Evolutionary conservation across 129 eudicot genomes (phyloP).

Genomic region (Chrysanthemum makinoi): DNA sequence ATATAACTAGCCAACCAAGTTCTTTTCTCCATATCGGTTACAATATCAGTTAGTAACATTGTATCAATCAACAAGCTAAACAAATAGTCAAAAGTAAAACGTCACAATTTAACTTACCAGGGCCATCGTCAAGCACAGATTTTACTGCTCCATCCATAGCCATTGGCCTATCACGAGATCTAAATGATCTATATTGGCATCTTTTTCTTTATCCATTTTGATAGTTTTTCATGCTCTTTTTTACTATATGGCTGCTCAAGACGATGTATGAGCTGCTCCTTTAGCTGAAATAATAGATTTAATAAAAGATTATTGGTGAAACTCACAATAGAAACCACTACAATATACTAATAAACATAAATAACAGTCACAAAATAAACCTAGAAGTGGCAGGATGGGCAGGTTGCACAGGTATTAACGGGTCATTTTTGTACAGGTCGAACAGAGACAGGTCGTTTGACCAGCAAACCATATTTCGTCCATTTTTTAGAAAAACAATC

Average conservation of each 20-base stretch:
- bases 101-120: slow-evolving; percentile 23
- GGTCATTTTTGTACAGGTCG: background rate
- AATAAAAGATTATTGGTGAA: background rate
- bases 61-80: background rate
- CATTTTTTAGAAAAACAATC: background rate
- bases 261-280: slow-evolving; percentile 20
- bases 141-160: slow-evolving; percentile 18
- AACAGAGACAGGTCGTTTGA: background rate
- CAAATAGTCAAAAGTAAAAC: background rate
- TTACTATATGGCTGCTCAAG: slow-evolving; percentile 35
- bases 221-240: slow-evolving; percentile 37
- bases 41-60: no score
- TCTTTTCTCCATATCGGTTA: no score
- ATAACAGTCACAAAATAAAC: no score
- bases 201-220: slow-evolving; percentile 4
- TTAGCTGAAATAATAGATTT: slow-evolving; percentile 16
- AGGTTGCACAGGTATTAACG: background rate
- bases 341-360: no score
- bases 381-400: background rate
- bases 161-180: slow-evolving; percentile 35
- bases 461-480: background rate
- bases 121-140: slow-evolving; percentile 32
- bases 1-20: no score
- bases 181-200: slow-evolving; percentile 23
- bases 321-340: no score